Conservation (phyloP, 495 filamentous ascomycete species). For the Daldinia childiae region DNA sequence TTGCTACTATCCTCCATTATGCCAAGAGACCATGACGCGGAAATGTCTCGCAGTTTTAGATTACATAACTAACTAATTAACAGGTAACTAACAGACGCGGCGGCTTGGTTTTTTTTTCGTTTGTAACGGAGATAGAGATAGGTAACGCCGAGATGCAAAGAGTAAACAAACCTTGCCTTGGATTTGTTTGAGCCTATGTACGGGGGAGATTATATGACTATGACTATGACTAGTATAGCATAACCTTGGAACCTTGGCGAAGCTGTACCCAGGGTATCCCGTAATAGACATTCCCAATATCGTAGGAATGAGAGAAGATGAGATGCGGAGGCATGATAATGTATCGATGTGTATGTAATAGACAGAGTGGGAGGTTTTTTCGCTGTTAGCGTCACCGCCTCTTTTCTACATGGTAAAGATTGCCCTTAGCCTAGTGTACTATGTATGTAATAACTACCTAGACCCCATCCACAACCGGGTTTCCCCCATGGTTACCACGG, state of each 20-base stretch:
- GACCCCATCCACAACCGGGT: slow-evolving; percentile 20
- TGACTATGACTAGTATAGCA: neutral
- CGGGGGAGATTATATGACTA: neutral
- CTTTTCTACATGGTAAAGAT: slow-evolving; percentile 14
- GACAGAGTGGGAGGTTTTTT: slow-evolving; percentile 8
- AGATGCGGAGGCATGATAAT: slow-evolving; percentile 14
- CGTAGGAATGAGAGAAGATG: slow-evolving; percentile 2
- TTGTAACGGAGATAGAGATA: neutral
- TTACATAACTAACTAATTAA: no score
- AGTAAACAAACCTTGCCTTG: neutral
- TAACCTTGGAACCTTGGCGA: no score
- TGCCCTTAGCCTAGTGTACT: neutral
- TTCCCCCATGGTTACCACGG: slow-evolving; percentile 11
- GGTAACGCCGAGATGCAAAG: neutral
- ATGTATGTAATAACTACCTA: slow-evolving; percentile 21
- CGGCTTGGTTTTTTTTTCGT: no score
- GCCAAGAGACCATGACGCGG: neutral
- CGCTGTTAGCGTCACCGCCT: slow-evolving; percentile 40
- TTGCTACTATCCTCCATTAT: neutral
- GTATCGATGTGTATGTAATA: neutral
- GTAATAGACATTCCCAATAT: neutral
- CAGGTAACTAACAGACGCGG: neutral
- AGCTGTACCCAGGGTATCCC: neutral
- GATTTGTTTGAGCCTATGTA: neutral
- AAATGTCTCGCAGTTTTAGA: neutral